Base-by-base conservation (phyloP, 495 filamentous ascomycete species). In the Parmelia sp. region DNA sequence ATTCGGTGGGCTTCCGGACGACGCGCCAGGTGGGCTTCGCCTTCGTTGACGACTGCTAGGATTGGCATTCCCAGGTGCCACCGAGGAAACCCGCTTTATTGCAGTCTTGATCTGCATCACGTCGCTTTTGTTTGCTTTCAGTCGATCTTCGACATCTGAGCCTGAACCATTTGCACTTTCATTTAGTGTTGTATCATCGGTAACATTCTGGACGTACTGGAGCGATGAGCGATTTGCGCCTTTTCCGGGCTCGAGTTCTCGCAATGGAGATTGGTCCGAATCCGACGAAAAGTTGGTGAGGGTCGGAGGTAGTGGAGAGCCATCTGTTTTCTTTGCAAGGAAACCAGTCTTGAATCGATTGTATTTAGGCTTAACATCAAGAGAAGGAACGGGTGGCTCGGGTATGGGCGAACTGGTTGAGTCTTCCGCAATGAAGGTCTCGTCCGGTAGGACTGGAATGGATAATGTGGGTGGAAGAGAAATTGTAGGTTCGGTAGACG, bases 311-410 rank as follows among this genome's bases (percentile, higher is more conserved):
- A 83, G 74, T 8, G 88, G 88, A 37, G 90, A 90, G 63, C 83
- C 85, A 62, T 82, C 77, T 2, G 74, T 67, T 67, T 82, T 86
- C 78, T 96, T 96, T 25, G 89, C 86, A 60, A 97, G 78, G 73
- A 96, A 96, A 33, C 94, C 94, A 39, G 92, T 81, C 71, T 96
- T 90, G 80, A 98, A 96, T 40, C 94, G 83, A 74, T 84, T 92
- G 61, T 82, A 84, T 69, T 89, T 92, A 68, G 79, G 66, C 63
- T 81, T 74, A 63, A 77, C 56, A 39, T 86, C 77, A 17, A 84
- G 72, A 15, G 83, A 84, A 11, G 75, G 35, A 27, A 80, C 66
- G 42, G 80, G 79, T 36, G 77, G 75, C 21, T 74, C 64, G 9
- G 78, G 80, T 37, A 85, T 73, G 21, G 84, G 83, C 58, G 84